Evolutionary conservation across 2,329 filamentous ascomycete genomes (phyloP).

Genomic region (Hymenoscyphus occultus): DNA sequence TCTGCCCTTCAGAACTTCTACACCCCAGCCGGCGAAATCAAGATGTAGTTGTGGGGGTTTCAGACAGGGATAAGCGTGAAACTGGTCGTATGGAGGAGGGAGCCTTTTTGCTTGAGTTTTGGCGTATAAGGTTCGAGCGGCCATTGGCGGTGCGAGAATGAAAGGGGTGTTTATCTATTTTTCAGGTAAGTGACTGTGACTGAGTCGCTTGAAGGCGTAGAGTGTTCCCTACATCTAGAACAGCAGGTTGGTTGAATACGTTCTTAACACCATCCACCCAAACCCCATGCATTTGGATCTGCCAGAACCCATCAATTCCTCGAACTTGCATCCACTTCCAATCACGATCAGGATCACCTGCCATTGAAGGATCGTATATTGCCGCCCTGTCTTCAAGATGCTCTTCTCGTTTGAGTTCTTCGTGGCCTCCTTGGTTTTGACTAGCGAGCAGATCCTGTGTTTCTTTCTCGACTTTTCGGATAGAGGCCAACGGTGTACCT

Average conservation of each 20-base stretch:
- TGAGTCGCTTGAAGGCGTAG: no score
- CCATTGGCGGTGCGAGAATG: constrained; percentile 25
- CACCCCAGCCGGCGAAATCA: constrained; percentile 23
- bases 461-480: constrained; percentile 17
- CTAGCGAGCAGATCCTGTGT: constrained; percentile 11
- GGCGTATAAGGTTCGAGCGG: constrained; percentile 24
- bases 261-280: constrained; percentile 25
- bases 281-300: constrained; percentile 25
- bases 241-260: constrained; percentile 21
- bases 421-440: background rate
- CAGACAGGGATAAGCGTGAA: constrained; percentile 27
- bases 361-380: constrained; percentile 3
- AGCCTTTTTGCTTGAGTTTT: constrained; percentile 24
- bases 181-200: background rate
- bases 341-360: constrained; percentile 15
- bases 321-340: constrained; percentile 29
- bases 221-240: constrained; percentile 21
- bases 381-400: background rate
- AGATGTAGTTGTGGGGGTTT: constrained; percentile 24
- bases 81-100: constrained; percentile 24
- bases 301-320: constrained; percentile 30
- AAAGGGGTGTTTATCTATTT: constrained; percentile 27
- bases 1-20: constrained; percentile 21
- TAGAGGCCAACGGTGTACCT: constrained; percentile 17
- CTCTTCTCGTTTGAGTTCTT: constrained; percentile 18